Evolutionary conservation across 2,329 filamentous ascomycete species (phyloP), one percentile per base, ranked within the genome.

Genomic region (Malbranchea zuffiana): DNA sequence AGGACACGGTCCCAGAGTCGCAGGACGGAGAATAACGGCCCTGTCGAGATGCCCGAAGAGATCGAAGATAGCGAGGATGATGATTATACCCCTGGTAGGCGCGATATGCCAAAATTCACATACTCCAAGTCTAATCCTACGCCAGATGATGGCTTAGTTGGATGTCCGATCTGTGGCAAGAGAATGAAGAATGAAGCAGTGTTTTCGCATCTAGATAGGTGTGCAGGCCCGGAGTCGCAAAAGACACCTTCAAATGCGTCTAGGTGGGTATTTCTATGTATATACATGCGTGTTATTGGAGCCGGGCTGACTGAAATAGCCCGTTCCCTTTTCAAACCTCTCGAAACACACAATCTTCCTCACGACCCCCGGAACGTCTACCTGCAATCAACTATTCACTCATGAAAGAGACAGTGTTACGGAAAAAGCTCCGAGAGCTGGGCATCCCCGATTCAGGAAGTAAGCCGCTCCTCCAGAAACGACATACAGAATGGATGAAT

Each of bases 401-500:
- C 55, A 62, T 94, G n/a, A 93, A 80, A 54, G 88, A 96, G 15
- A 65, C 60, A 1, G 72, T 74, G 2, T 65, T 98, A 35, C 75
- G 78, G 32, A 90, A 83, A 53, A 96, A 94, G 60, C 65, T 98
- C 27, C 57, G 67, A 12, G 85, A 94, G 2, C 67, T 90, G 1
- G 85, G 87, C 1, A 78, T 96, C 39, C 79, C 84, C 0, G 72
- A 69, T 6, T 68, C 64, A 42, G 90, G 90, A 1, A 60, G 70
- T 1, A 80, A 80, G 30, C 64, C 70, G 30, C 67, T 87, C 1
- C 66, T 96, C 37, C 80, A 88, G 54, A 74, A 71, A 46, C 74
- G 92, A 12, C 87, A 96, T 52, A 83, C 75, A 16, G 90, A 98
- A 59, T 98, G 87, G 87, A 71, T 90, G 35, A 95, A 90, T 24